Evolutionary conservation across 192 early-diverging fungal genomes (phyloP).

Genomic region (Coemansia brasiliensis): DNA sequence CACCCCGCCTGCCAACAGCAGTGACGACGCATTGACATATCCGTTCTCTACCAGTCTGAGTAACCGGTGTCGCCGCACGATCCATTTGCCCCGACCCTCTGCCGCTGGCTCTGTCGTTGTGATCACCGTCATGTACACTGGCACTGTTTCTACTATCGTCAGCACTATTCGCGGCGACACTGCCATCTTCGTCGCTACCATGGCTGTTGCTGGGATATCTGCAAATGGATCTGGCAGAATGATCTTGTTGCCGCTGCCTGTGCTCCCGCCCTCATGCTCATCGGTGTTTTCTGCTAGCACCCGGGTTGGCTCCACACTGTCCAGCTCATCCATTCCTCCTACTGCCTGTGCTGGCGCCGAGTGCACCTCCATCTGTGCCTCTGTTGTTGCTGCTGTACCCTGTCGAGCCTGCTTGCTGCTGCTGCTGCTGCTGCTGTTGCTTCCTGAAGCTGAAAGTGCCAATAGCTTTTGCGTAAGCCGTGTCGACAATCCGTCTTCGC

Average conservation of each 20-base stretch:
- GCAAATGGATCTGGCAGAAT: conserved; percentile 48
- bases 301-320: conserved; percentile 43
- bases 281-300: conserved; percentile 31
- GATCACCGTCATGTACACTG: conserved; percentile 55
- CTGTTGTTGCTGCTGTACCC: neutral
- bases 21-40: conserved; percentile 81
- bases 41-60: conserved; percentile 80
- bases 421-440: neutral
- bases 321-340: conserved; percentile 6
- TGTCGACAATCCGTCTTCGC: conserved; percentile 21
- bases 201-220: conserved; percentile 44
- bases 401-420: neutral
- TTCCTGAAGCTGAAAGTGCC: conserved; percentile 19
- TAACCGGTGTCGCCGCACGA: conserved; percentile 62
- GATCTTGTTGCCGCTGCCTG: conserved; percentile 21
- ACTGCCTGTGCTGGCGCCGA: neutral
- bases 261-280: conserved; percentile 31
- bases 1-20: conserved; percentile 85
- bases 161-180: conserved; percentile 51
- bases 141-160: conserved; percentile 56
- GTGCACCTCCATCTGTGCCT: conserved; percentile 3
- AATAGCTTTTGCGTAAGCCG: conserved; percentile 44
- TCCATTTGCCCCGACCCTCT: conserved; percentile 38
- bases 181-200: conserved; percentile 46
- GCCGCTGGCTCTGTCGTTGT: conserved; percentile 46